Percentiles rank a stretch among this genome's conserved stretches.
Conservation (phyloP, 352 stramenopile species). For the Pythium plurisporium region DNA sequence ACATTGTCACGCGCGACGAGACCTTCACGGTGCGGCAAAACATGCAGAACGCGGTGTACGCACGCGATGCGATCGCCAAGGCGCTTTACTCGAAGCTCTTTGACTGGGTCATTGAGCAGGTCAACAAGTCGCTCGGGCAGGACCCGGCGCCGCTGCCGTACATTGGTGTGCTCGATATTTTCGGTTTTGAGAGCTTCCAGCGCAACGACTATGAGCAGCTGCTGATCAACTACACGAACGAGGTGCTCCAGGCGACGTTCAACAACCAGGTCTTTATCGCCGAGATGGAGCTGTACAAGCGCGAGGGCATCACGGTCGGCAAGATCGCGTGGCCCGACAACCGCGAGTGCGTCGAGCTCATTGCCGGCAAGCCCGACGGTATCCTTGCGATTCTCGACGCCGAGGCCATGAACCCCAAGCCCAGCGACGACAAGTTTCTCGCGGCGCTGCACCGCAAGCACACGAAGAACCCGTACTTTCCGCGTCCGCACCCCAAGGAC, state of each 20-base stretch:
- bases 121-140: slow-evolving; percentile 87
- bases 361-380: slow-evolving; percentile 74
- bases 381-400: slow-evolving; percentile 82
- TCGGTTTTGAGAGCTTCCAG: slow-evolving; percentile 89
- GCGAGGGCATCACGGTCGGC: slow-evolving; percentile 86
- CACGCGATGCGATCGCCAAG: slow-evolving; percentile 91
- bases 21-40: slow-evolving; percentile 82
- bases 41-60: slow-evolving; percentile 81
- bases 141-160: slow-evolving; percentile 75
- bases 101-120: slow-evolving; percentile 89
- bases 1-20: slow-evolving; percentile 82
- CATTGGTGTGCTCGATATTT: slow-evolving; percentile 91
- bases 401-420: slow-evolving; percentile 88
- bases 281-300: slow-evolving; percentile 89
- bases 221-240: slow-evolving; percentile 90
- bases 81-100: slow-evolving; percentile 92
- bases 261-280: slow-evolving; percentile 90
- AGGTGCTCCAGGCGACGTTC: slow-evolving; percentile 84
- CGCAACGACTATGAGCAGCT: slow-evolving; percentile 90
- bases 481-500: slow-evolving; percentile 81
- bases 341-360: slow-evolving; percentile 88
- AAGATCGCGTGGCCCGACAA: slow-evolving; percentile 91
- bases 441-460: slow-evolving; percentile 82
- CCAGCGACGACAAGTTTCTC: slow-evolving; percentile 86
- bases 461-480: slow-evolving; percentile 82